Base-by-base conservation (phyloP, 1,284 basidiomycete species). In the Tilletiaria anomala region DNA sequence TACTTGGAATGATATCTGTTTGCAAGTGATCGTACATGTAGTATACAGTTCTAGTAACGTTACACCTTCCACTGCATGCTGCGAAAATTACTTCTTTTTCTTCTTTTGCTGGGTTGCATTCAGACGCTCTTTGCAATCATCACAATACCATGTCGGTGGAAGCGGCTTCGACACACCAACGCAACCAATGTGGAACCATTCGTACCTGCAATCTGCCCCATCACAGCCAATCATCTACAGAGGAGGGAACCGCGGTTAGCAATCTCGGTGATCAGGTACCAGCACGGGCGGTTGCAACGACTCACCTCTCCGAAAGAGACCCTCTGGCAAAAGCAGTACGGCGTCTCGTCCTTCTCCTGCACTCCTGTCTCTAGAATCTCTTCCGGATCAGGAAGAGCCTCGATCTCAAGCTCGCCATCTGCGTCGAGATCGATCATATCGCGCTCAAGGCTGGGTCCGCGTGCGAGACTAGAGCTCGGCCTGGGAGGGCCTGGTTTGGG, bases 171-270 rank as follows among this genome's bases (percentile, higher is more conserved):
- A 56, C 15, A 65, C 51, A 15, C 63, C 63, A 1, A 65, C 63
- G 32, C 63, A 65, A 24, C 54, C 56, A 16, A 65, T 59, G 44
- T 65, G 63, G 50, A 65, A 65, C 63, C 63, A 65, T 44, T 65
- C 61, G 29, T 42, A 53, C 40, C 54, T 58, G 51, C 61, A 65
- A 33, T 61, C 58, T 15, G 48, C 47, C 10, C 36, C 34, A 24
- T 48, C 46, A 21, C 49, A 48, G 10, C 49, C 47, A 35, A 51
- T 48, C 49, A 51, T 51, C 47, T 34, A 14, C 4, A 5, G 14
- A 8, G 23, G 29, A 21, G 23, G 18, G 15, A 42, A 11, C 2
- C 2, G 5, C 10, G 11, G 23, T 37, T n/a, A 24, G 39, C 11
- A n/a, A 29, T n/a, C n/a, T n/a, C n/a, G n/a, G n/a, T n/a, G n/a